A percentile compares a stretch with the other conserved stretches of the same genome.
Evolutionary conservation across 129 eudicot species (phyloP).

Genomic region (Helichrysum umbraculigerum): DNA sequence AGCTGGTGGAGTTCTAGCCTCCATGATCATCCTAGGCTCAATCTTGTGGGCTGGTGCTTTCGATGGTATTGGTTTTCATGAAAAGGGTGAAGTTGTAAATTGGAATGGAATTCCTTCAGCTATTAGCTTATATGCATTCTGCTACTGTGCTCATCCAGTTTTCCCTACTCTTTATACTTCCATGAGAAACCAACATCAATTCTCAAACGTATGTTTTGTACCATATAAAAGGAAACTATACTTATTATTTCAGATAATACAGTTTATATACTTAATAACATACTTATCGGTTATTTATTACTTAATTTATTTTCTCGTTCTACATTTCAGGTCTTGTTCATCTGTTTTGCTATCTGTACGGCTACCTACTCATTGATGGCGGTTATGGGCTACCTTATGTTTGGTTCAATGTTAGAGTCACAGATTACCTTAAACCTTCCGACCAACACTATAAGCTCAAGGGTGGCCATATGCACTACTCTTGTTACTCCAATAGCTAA

Average conservation of each 20-base stretch:
- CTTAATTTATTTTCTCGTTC: neutral
- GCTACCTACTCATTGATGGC: slow-evolving; percentile 74
- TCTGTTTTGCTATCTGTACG: slow-evolving; percentile 71
- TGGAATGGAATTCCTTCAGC: slow-evolving; percentile 67
- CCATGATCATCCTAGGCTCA: slow-evolving; percentile 56
- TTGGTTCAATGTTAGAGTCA: too few species aligned
- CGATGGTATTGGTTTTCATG: slow-evolving; percentile 71
- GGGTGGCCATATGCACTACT: slow-evolving; percentile 71
- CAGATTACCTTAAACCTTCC: too few species aligned
- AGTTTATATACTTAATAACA: neutral
- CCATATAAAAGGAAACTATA: too few species aligned
- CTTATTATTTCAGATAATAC: too few species aligned
- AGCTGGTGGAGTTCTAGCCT: slow-evolving; percentile 76
- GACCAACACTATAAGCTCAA: slow-evolving; percentile 46
- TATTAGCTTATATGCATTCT: slow-evolving; percentile 71
- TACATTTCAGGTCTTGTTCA: slow-evolving; percentile 65
- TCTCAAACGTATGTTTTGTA: slow-evolving; percentile 45
- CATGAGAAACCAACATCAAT: slow-evolving; percentile 61
- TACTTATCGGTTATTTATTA: neutral
- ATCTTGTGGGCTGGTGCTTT: slow-evolving; percentile 61
- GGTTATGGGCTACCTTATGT: neutral
- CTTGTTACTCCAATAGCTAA: slow-evolving; percentile 80
- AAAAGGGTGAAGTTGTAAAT: slow-evolving; percentile 50
- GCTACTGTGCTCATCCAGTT: slow-evolving; percentile 92
- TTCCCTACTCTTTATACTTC: slow-evolving; percentile 82